phyloP scores from a whole-genome alignment of 2,329 filamentous ascomycete species.

The Pezicula radicicola region DNA sequence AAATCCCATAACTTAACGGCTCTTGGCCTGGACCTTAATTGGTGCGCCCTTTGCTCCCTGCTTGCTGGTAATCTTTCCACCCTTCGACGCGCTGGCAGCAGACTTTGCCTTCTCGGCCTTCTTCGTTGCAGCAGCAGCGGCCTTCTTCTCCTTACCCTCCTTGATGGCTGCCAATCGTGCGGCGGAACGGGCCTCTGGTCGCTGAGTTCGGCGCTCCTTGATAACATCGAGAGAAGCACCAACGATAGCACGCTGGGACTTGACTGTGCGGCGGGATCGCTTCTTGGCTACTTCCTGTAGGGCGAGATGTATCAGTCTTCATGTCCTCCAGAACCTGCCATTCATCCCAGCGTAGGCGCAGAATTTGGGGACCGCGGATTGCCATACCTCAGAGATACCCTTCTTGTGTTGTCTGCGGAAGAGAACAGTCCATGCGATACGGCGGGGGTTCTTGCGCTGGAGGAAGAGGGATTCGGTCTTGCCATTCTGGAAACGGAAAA shows the following conservation, averaged over 20 bases:
- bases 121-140: constrained; percentile 82
- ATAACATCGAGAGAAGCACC: constrained; percentile 99
- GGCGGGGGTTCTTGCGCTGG: constrained; percentile 99
- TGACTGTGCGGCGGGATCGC: constrained; percentile 96
- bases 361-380: constrained; percentile 5
- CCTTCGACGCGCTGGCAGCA: constrained; percentile 71
- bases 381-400: constrained; percentile 99
- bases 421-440: constrained; percentile 97
- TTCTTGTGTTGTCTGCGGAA: constrained; percentile 99
- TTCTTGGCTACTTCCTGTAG: constrained; percentile 98
- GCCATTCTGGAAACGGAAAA: constrained; percentile 99
- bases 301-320: constrained; percentile 12
- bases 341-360: not conserved
- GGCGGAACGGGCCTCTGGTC: constrained; percentile 92
- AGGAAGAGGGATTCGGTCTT: constrained; percentile 99
- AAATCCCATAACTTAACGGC: constrained; percentile 60
- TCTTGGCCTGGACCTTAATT: constrained; percentile 80
- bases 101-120: constrained; percentile 99
- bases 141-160: constrained; percentile 99
- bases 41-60: constrained; percentile 91
- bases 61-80: constrained; percentile 86
- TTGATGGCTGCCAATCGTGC: constrained; percentile 89
- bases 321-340: constrained; percentile 1
- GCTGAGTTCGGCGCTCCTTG: constrained; percentile 95
- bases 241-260: constrained; percentile 98